phyloP scores from a whole-genome alignment of 257 asterid genomes.

The Solanum dulcamara region DNA sequence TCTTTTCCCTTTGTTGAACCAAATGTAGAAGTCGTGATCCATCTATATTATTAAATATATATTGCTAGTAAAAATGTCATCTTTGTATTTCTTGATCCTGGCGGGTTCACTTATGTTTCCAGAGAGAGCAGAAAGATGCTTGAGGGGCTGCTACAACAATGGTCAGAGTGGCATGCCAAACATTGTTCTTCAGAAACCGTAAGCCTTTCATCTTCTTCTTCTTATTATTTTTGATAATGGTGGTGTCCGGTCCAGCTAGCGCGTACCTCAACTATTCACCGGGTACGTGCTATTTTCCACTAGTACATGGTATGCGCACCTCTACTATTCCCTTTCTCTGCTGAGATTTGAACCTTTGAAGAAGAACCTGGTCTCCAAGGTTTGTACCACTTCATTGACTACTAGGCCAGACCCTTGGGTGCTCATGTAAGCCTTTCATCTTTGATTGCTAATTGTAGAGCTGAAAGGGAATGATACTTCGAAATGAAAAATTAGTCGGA shows the following conservation, averaged over 20 bases:
- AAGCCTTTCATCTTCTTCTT: constrained; percentile 5
- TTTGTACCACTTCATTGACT: not conserved
- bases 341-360: not conserved
- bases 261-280: not conserved
- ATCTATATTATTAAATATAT: not conserved
- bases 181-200: constrained; percentile 55
- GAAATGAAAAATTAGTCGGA: not conserved
- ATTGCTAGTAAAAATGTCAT: not conserved
- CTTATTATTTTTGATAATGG: not conserved
- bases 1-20: not conserved
- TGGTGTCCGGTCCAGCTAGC: not conserved
- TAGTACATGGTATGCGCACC: not conserved
- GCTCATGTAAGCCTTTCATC: constrained; percentile 29
- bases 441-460: not conserved
- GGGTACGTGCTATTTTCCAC: not conserved
- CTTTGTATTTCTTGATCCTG: not conserved
- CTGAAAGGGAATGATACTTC: not conserved
- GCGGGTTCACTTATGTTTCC: constrained; percentile 10
- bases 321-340: not conserved
- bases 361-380: not conserved
- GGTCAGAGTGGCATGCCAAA: constrained; percentile 88
- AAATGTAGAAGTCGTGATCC: not conserved
- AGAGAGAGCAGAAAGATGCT: constrained; percentile 88
- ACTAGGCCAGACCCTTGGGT: not conserved
- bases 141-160: constrained; percentile 69